Percentiles rank a stretch among this genome's conserved stretches.
Evolutionary conservation across 169 alveolate species (phyloP).

Genomic region (Cyclospora cayetanensis): DNA sequence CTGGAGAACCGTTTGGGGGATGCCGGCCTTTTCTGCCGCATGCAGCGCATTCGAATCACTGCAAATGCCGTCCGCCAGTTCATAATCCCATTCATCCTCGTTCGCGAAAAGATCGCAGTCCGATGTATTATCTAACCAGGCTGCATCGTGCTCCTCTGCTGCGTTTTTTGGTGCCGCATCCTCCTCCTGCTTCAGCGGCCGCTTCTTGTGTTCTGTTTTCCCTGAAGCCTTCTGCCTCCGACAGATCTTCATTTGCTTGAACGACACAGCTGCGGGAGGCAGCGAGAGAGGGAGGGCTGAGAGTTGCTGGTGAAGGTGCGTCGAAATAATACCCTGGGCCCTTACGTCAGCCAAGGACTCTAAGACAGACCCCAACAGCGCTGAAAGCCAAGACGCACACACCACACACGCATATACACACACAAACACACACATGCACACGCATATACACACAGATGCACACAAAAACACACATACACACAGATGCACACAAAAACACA

Average conservation of each 20-base stretch:
- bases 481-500: too few species aligned
- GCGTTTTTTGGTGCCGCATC: not conserved
- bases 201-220: not conserved
- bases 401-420: too few species aligned
- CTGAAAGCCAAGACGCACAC: not conserved
- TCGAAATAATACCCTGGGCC: conserved; percentile 49
- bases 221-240: not conserved
- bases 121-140: too few species aligned
- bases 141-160: not conserved
- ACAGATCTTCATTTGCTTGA: not conserved
- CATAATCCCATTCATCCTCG: not conserved
- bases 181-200: conserved; percentile 2
- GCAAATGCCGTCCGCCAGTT: conserved; percentile 68
- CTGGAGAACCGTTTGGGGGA: not conserved
- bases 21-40: conserved; percentile 46
- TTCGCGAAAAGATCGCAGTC: too few species aligned
- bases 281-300: conserved; percentile 32
- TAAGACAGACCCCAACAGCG: conserved; percentile 45
- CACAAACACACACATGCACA: too few species aligned
- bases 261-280: not conserved
- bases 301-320: conserved; percentile 67
- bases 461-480: too few species aligned
- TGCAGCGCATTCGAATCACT: conserved; percentile 49
- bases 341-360: conserved; percentile 27
- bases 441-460: too few species aligned